A percentile compares a stretch with the other conserved stretches of the same genome.
These are phyloP conservation scores for Yamadazyma olivae DNA, from an alignment of 805 yeast genomes.

Conservation along the genomic window DNA sequence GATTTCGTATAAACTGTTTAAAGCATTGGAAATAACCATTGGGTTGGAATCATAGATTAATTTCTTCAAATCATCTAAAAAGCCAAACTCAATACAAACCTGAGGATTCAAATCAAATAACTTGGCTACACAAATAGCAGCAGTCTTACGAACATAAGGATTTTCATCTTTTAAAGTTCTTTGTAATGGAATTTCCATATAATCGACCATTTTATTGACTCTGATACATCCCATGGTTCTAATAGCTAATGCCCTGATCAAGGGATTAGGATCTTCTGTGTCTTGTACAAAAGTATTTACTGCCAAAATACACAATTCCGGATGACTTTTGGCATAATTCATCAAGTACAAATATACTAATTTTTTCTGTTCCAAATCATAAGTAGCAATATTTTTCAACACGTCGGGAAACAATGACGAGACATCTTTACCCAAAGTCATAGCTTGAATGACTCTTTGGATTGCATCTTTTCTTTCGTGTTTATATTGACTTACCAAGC, in stretches of 20 bases:
- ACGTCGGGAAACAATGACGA: constrained; percentile 94
- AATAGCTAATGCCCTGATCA: constrained; percentile 92
- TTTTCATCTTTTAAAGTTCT: constrained; percentile 87
- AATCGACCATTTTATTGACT: constrained; percentile 93
- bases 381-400: constrained; percentile 93
- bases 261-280: constrained; percentile 94
- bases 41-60: constrained; percentile 87
- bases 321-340: constrained; percentile 96
- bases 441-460: constrained; percentile 93
- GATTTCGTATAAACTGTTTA: constrained; percentile 82
- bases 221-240: constrained; percentile 98
- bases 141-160: constrained; percentile 96
- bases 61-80: constrained; percentile 61
- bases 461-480: constrained; percentile 95
- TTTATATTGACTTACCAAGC: constrained; percentile 92
- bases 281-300: constrained; percentile 96
- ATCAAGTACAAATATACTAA: constrained; percentile 89
- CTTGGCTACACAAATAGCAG: constrained; percentile 96
- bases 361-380: constrained; percentile 94
- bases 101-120: constrained; percentile 80
- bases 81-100: constrained; percentile 84
- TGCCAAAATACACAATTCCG: constrained; percentile 92
- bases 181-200: constrained; percentile 85
- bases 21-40: constrained; percentile 95
- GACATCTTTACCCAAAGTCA: constrained; percentile 97